phyloP scores from a whole-genome alignment of 225 moss, liverwort and hornwort species.

The Rhytidiadelphus loreus region DNA sequence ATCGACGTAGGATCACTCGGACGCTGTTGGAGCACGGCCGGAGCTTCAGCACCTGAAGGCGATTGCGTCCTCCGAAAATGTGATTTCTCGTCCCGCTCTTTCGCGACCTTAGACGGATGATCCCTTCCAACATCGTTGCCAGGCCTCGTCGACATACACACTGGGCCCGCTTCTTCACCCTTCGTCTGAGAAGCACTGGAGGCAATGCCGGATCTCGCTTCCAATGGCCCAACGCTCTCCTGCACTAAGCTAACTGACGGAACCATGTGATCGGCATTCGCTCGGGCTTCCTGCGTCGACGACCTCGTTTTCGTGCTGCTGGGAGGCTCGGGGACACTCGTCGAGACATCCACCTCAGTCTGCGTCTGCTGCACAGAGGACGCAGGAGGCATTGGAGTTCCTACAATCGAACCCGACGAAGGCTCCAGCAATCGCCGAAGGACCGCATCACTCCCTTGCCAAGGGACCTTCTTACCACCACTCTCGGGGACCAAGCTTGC shows the following conservation, averaged over 20 bases:
- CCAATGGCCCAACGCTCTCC: conserved; percentile 18
- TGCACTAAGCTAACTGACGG: conserved; percentile 16
- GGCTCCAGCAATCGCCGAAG: conserved; percentile 57
- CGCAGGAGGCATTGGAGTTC: not conserved
- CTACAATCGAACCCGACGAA: conserved; percentile 36
- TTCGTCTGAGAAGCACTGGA: conserved; percentile 16
- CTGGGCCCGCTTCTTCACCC: conserved; percentile 26
- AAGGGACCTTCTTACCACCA: conserved; percentile 32
- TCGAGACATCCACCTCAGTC: not conserved
- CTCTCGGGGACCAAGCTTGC: conserved; percentile 10
- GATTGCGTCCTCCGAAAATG: conserved; percentile 49
- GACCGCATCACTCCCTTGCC: conserved; percentile 62
- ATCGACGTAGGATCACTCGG: conserved; percentile 38
- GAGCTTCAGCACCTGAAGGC: conserved; percentile 32
- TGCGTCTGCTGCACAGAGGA: conserved; percentile 2
- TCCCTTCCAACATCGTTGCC: conserved; percentile 35
- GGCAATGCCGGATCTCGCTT: conserved; percentile 1
- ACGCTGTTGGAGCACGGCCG: conserved; percentile 42
- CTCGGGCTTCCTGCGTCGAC: conserved; percentile 8
- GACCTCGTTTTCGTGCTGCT: not conserved
- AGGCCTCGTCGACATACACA: conserved; percentile 23
- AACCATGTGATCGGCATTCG: conserved; percentile 4
- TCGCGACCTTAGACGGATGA: conserved; percentile 30
- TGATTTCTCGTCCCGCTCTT: conserved; percentile 61
- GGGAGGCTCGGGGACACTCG: not conserved